Percentiles rank a stretch among this genome's conserved stretches.
Conservation (phyloP, 2,329 filamentous ascomycete species). For the Neopestalotiopsis sp. region DNA sequence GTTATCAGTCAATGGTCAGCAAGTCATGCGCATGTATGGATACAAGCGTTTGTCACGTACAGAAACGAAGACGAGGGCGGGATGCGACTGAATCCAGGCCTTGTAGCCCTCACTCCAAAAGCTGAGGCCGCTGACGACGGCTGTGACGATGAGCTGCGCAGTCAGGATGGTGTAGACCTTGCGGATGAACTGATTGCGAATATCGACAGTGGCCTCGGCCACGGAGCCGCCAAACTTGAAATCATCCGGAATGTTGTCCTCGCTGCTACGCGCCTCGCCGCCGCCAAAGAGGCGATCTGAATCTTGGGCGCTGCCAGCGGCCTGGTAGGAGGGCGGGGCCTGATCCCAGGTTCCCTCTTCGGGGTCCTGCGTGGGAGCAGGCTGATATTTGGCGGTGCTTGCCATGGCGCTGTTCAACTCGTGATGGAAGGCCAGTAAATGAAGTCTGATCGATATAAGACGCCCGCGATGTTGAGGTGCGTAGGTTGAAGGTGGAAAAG, state of each 20-base stretch:
- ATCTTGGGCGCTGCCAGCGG: slow-evolving; percentile 47
- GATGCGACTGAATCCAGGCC: slow-evolving; percentile 83
- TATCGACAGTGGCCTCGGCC: slow-evolving; percentile 91
- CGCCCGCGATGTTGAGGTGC: neutral
- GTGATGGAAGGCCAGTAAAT: neutral
- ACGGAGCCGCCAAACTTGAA: slow-evolving; percentile 98
- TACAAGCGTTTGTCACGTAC: slow-evolving; percentile 46
- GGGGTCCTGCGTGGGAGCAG: slow-evolving; percentile 85
- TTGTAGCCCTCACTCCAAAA: slow-evolving; percentile 86
- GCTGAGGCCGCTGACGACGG: slow-evolving; percentile 78
- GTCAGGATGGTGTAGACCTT: slow-evolving; percentile 99
- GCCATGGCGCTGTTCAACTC: slow-evolving; percentile 62
- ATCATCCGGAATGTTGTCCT: slow-evolving; percentile 94
- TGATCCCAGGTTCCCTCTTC: slow-evolving; percentile 70
- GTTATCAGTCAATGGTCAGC: neutral
- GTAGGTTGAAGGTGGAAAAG: neutral
- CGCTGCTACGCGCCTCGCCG: slow-evolving; percentile 75
- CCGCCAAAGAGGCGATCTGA: slow-evolving; percentile 66
- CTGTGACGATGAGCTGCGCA: slow-evolving; percentile 88
- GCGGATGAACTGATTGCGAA: slow-evolving; percentile 94
- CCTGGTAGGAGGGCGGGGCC: slow-evolving; percentile 81
- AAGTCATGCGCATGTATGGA: neutral
- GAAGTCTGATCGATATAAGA: neutral
- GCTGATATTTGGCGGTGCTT: slow-evolving; percentile 80
- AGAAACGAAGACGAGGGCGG: slow-evolving; percentile 85